Conservation (phyloP, 345 rosid genomes). For the Arabidopsis arenosa region DNA sequence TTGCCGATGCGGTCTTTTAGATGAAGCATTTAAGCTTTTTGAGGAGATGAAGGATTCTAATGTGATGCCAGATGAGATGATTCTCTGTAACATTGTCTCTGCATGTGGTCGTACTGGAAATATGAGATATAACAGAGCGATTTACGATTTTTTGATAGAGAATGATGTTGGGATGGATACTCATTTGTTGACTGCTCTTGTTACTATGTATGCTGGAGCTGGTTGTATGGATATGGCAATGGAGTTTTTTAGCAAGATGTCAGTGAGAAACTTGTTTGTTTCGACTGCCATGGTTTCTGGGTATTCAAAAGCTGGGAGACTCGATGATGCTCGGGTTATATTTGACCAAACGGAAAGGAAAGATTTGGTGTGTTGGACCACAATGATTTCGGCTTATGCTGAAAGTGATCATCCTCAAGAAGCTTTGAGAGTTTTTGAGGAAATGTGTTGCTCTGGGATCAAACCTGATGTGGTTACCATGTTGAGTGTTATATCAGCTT, state of each 20-base stretch:
- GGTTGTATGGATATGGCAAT: conserved; percentile 58
- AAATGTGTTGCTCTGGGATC: conserved; percentile 47
- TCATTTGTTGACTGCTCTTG: conserved; percentile 57
- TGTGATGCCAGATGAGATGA: conserved; percentile 59
- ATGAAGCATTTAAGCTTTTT: conserved; percentile 61
- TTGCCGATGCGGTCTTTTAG: conserved; percentile 51
- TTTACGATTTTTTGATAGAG: conserved; percentile 54
- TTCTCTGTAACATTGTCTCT: conserved; percentile 60
- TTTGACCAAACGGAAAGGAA: conserved; percentile 54
- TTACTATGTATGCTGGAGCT: conserved; percentile 55
- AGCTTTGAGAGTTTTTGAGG: conserved; percentile 56
- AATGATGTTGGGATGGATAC: conserved; percentile 48
- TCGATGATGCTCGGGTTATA: conserved; percentile 59
- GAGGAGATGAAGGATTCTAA: conserved; percentile 64
- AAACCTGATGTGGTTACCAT: conserved; percentile 58
- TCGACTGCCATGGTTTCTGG: conserved; percentile 62
- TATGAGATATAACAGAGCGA: conserved; percentile 49
- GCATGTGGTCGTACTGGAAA: conserved; percentile 57
- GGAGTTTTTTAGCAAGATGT: conserved; percentile 42
- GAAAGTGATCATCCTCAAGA: conserved; percentile 65
- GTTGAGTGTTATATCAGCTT: conserved; percentile 62
- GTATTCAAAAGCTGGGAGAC: conserved; percentile 53
- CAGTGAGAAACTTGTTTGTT: conserved; percentile 49
- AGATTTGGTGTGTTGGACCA: conserved; percentile 75
- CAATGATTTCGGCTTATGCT: conserved; percentile 78